Percentiles rank a stretch among this genome's conserved stretches.
phyloP scores from a whole-genome alignment of 768 basidiomycete genomes.

The Cantharellus cinnabarinus region DNA sequence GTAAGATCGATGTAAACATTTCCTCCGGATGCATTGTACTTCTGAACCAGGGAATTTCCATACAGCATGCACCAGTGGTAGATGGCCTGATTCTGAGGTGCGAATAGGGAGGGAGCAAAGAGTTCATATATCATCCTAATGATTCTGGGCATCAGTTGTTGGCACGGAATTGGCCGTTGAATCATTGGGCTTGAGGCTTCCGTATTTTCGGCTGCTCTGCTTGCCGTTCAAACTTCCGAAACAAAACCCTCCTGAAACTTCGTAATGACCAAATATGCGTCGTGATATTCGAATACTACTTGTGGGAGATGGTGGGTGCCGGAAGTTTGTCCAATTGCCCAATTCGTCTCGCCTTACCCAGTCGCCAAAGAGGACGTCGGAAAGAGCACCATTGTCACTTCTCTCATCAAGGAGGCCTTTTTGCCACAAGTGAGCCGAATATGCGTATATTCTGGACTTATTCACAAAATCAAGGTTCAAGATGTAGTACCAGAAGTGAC shows the following conservation, averaged over 20 bases:
- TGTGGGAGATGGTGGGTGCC: constrained; percentile 68
- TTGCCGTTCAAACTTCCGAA: too few species aligned
- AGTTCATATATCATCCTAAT: too few species aligned
- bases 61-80: too few species aligned
- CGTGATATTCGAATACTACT: constrained; percentile 87
- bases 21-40: too few species aligned
- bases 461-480: constrained; percentile 47
- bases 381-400: constrained; percentile 93
- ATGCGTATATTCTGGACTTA: constrained; percentile 6
- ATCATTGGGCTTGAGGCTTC: too few species aligned
- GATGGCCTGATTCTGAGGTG: too few species aligned
- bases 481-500: constrained; percentile 93
- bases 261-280: constrained; percentile 30
- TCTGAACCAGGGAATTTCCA: too few species aligned
- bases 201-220: too few species aligned
- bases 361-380: constrained; percentile 69
- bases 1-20: too few species aligned
- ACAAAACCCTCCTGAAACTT: not conserved
- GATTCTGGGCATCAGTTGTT: too few species aligned
- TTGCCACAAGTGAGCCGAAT: constrained; percentile 53
- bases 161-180: too few species aligned
- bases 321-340: constrained; percentile 1
- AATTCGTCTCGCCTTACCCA: constrained; percentile 1
- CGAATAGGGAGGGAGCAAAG: too few species aligned
- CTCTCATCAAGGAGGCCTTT: constrained; percentile 89